Evolutionary conservation across 1,139 yeast genomes (phyloP).

Genomic region (Kodamaea suecica): DNA sequence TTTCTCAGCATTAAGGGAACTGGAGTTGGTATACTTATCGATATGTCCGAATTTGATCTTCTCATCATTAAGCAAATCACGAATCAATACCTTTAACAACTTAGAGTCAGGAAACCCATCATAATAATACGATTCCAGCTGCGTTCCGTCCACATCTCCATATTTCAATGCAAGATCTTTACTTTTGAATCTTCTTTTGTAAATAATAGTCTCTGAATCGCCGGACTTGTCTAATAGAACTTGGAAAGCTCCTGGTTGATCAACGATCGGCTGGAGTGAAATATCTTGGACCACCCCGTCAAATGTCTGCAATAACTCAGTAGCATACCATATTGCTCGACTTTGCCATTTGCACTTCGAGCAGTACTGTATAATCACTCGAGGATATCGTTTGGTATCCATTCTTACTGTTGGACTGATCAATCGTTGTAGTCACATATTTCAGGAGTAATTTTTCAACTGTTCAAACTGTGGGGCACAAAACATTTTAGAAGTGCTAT

Average conservation of each 20-base stretch:
- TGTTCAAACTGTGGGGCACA: not conserved
- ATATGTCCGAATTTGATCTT: slow-evolving; percentile 33
- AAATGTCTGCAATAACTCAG: slow-evolving; percentile 44
- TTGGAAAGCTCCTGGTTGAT: slow-evolving; percentile 39
- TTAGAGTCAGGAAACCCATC: slow-evolving; percentile 50
- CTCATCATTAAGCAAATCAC: slow-evolving; percentile 26
- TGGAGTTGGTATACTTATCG: slow-evolving; percentile 19
- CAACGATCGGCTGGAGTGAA: slow-evolving; percentile 38
- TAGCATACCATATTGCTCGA: slow-evolving; percentile 47
- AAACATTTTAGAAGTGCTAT: no score
- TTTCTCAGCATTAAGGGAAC: slow-evolving; percentile 10
- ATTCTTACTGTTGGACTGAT: no score
- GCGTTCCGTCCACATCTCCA: slow-evolving; percentile 20
- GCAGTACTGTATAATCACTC: slow-evolving; percentile 40
- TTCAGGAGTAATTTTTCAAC: no score
- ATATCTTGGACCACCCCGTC: slow-evolving; percentile 36
- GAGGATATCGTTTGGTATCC: slow-evolving; percentile 21
- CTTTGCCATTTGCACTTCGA: slow-evolving; percentile 49
- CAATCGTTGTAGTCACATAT: no score
- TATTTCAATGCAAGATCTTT: slow-evolving; percentile 18
- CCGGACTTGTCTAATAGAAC: slow-evolving; percentile 19
- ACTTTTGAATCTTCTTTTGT: slow-evolving; percentile 38
- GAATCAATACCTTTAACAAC: slow-evolving; percentile 35
- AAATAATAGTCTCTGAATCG: slow-evolving; percentile 19
- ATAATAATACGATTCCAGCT: slow-evolving; percentile 31